Evolutionary conservation across 345 rosid species (phyloP).

Genomic region (Adansonia digitata): DNA sequence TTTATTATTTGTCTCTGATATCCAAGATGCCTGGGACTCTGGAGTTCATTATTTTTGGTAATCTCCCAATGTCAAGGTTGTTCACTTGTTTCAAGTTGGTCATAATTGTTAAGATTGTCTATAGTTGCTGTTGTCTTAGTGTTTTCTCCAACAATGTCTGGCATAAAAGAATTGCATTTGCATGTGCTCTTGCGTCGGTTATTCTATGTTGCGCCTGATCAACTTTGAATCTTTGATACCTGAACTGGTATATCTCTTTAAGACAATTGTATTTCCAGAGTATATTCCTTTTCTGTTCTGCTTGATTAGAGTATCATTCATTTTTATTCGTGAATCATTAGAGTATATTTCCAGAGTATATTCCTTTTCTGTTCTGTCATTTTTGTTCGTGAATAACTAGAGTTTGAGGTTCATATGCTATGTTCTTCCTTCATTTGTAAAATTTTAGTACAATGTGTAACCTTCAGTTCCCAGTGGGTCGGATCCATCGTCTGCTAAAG

Average conservation of each 20-base stretch:
- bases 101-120: background rate
- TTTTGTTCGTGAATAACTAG: background rate
- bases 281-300: background rate
- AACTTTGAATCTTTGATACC: background rate
- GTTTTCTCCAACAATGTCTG: background rate
- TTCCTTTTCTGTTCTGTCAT: background rate
- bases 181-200: background rate
- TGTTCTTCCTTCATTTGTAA: background rate
- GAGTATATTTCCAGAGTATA: background rate
- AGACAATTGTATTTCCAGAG: background rate
- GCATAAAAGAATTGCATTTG: background rate
- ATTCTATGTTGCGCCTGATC: background rate
- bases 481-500: slow-evolving; percentile 24
- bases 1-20: background rate
- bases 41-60: background rate
- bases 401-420: background rate
- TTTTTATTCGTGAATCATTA: background rate
- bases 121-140: background rate
- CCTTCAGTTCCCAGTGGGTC: too few relatives aligned
- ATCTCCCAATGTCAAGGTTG: background rate
- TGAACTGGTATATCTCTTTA: background rate
- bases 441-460: background rate
- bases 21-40: background rate
- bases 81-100: background rate
- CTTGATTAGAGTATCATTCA: background rate